Evolutionary conservation across 257 asterid species (phyloP), one percentile per base, ranked within the genome.

Genomic region (Capsicum chinense): DNA sequence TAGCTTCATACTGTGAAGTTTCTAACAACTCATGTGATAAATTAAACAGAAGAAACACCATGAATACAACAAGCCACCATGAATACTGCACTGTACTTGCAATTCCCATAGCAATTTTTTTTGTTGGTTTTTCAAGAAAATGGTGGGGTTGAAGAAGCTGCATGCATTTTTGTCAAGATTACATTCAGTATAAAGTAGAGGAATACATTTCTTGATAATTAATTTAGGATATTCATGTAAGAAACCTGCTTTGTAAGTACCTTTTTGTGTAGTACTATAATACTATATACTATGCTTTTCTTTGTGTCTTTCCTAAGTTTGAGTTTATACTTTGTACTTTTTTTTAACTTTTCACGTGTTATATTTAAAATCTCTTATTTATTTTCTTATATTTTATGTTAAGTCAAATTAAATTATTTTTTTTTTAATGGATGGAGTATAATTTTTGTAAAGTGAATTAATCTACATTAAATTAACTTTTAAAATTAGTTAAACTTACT

Each of bases 1-100:
- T 88, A 67, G 95, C 88, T 84, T 90, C 63, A 42, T 79, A 89
- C 81, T 95, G 96, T 35, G 97, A 91, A 82, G 85, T 56, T 80
- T 91, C 92, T 3, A 54, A 58, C 78, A 93, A 70, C 85, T 92
- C 92, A 80, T 85, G 47, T 87, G 99, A 88, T 86, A 59, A 82
- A 42, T 79, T 87, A 59, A 88, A 87, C 9, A 88, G 87, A n/a
- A 84, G 69, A 26, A 85, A 37, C 19, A 91, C 54, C 84, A 88
- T 63, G 66, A 88, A 71, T 83, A 84, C 54, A 62, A 85, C 39
- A 56, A 87, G 57, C 69, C 63, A 76, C 6, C 19, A 76, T 76
- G 63, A 52, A 33, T 47, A 4, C 9, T 76, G 81, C 81, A 26
- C 11, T 78, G 82, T 1, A 26, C 15, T 54, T 26, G 82, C 82